Evolutionary conservation across 257 asterid species (phyloP).

Genomic region (Solanum medicagineum): DNA sequence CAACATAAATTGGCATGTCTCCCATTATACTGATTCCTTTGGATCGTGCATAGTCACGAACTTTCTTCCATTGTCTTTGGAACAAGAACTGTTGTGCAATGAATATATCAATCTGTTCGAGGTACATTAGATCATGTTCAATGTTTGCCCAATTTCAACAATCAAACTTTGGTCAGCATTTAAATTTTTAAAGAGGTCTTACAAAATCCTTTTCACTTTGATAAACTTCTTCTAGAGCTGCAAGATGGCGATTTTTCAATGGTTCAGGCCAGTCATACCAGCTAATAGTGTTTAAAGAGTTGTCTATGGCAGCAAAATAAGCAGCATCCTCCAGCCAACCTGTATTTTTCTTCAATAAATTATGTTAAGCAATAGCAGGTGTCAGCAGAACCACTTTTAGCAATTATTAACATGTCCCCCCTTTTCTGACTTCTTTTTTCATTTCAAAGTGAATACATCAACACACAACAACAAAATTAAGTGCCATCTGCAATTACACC

Average conservation of each 20-base stretch:
- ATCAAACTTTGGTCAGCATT: background rate
- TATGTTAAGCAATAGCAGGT: background rate
- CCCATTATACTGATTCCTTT: constrained; percentile 96
- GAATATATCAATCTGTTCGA: constrained; percentile 75
- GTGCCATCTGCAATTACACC: background rate
- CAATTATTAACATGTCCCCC: background rate
- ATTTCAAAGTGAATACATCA: background rate
- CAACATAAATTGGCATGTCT: constrained; percentile 99
- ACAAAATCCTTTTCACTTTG: constrained; percentile 77
- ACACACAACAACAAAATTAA: background rate
- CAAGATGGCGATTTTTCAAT: constrained; percentile 82
- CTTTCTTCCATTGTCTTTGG: constrained; percentile 94
- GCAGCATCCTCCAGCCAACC: constrained; percentile 99
- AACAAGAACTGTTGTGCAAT: constrained; percentile 88
- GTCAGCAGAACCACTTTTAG: background rate
- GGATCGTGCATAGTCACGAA: constrained; percentile 61
- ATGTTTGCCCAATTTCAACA: background rate
- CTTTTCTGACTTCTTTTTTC: background rate
- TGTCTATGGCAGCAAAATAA: constrained; percentile 92
- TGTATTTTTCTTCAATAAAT: constrained; percentile 5
- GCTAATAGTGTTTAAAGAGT: constrained; percentile 51
- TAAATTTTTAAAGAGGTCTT: constrained; percentile 18
- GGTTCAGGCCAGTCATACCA: constrained; percentile 99
- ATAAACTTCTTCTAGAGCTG: constrained; percentile 82
- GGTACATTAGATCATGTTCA: background rate